Conservation (phyloP, 2,329 filamentous ascomycete genomes). For the Cordyceps sp. region DNA sequence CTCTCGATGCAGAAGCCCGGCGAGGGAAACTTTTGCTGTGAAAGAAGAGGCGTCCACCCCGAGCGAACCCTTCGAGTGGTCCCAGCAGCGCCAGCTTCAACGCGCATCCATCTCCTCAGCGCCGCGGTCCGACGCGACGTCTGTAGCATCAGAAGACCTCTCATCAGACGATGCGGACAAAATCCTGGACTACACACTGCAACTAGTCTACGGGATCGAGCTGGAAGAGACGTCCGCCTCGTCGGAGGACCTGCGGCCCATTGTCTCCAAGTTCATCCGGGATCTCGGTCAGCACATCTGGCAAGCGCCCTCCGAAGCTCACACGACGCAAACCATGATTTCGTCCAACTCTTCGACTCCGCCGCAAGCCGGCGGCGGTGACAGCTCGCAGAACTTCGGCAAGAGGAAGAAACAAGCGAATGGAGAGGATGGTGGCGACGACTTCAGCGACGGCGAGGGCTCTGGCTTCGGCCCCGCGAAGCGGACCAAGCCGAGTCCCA, state of each 20-base stretch:
- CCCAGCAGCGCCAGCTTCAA: slow-evolving; percentile 1
- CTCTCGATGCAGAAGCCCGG: too few species aligned
- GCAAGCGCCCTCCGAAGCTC: slow-evolving; percentile 12
- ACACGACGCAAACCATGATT: slow-evolving; percentile 14
- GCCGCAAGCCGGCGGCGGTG: slow-evolving; percentile 9
- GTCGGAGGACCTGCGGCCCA: slow-evolving; percentile 10
- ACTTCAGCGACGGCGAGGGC: slow-evolving; percentile 17
- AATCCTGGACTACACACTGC: slow-evolving; percentile 18
- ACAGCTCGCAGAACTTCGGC: slow-evolving; percentile 8
- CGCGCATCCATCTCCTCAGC: slow-evolving; percentile 1
- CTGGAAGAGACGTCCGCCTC: slow-evolving; percentile 15
- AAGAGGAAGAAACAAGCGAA: slow-evolving; percentile 19
- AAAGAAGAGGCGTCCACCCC: slow-evolving; percentile 4
- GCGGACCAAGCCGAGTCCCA: slow-evolving; percentile 13
- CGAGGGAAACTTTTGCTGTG: slow-evolving; percentile 3
- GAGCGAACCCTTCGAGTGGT: slow-evolving; percentile 4
- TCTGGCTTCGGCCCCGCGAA: slow-evolving; percentile 13
- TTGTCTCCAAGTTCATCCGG: slow-evolving; percentile 16
- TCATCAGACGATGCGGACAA: slow-evolving; percentile 17
- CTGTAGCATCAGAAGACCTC: slow-evolving; percentile 12
- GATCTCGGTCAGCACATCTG: slow-evolving; percentile 17
- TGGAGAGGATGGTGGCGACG: slow-evolving; percentile 16
- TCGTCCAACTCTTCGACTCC: slow-evolving; percentile 14
- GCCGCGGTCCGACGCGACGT: slow-evolving; percentile 6
- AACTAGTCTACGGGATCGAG: slow-evolving; percentile 20